These are phyloP conservation scores for Alternaria ethzedia DNA, from an alignment of 2,329 filamentous ascomycete genomes.

Conservation along the genomic window DNA sequence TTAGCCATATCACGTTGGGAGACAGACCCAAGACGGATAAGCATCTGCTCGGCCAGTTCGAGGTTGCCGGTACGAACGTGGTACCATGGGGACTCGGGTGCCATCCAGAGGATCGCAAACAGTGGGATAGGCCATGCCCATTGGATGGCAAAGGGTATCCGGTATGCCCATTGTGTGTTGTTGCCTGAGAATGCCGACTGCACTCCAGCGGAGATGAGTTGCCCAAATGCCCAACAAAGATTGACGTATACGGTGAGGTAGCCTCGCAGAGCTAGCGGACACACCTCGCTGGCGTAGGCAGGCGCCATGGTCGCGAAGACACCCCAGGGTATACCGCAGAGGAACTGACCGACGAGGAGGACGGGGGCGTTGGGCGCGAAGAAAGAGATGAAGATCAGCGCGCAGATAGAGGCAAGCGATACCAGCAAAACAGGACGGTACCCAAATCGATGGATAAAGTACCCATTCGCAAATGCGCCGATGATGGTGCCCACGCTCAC, in stretches of 20 bases:
- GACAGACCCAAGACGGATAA: conserved; percentile 50
- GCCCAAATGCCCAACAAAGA: conserved; percentile 53
- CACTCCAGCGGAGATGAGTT: conserved; percentile 72
- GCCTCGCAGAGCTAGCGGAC: conserved; percentile 69
- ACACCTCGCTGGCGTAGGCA: conserved; percentile 63
- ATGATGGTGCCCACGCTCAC: conserved; percentile 48
- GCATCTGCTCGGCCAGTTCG: conserved; percentile 64
- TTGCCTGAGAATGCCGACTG: conserved; percentile 68
- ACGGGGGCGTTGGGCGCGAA: conserved; percentile 24
- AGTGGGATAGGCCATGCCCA: conserved; percentile 69
- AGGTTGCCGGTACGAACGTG: conserved; percentile 67
- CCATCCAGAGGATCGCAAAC: conserved; percentile 8
- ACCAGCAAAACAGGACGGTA: conserved; percentile 25
- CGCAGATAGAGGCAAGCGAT: conserved; percentile 18
- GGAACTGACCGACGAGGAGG: conserved; percentile 26
- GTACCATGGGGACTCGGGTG: conserved; percentile 66
- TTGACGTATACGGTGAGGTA: conserved; percentile 59
- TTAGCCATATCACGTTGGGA: conserved; percentile 1
- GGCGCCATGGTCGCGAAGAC: conserved; percentile 51
- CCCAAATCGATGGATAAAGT: conserved; percentile 47
- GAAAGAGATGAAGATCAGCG: conserved; percentile 29
- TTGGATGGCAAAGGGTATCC: conserved; percentile 69
- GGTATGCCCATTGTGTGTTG: conserved; percentile 66
- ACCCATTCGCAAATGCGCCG: conserved; percentile 50
- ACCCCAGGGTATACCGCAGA: conserved; percentile 47